phyloP scores from a whole-genome alignment of 2,329 filamentous ascomycete genomes.

The Aspergillus cejpii region DNA sequence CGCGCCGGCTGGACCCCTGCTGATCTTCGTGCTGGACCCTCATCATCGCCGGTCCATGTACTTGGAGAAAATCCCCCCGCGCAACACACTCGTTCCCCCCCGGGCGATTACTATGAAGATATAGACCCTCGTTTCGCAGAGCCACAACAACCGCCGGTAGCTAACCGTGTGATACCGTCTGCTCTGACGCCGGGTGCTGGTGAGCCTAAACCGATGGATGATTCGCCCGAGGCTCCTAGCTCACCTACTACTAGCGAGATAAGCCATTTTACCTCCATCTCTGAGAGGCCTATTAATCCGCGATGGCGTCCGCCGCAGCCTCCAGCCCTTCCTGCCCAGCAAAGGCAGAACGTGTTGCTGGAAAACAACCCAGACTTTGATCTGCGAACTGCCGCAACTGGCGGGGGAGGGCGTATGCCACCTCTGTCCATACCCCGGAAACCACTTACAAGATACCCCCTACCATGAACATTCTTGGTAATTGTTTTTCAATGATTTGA shows the following conservation, averaged over 20 bases:
- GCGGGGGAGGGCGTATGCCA: conserved; percentile 23
- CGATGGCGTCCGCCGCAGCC: conserved; percentile 58
- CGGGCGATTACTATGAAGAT: conserved; percentile 75
- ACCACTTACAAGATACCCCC: conserved; percentile 20
- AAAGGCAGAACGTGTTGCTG: conserved; percentile 65
- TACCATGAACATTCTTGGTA: conserved; percentile 14
- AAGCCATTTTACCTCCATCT: conserved; percentile 84
- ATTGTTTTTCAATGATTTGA: background rate
- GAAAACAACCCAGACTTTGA: conserved; percentile 81
- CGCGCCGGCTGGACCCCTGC: conserved; percentile 37
- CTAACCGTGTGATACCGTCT: conserved; percentile 27
- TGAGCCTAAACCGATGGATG: conserved; percentile 40
- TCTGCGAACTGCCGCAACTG: conserved; percentile 45
- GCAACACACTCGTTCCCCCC: conserved; percentile 30
- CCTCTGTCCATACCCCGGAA: conserved; percentile 16
- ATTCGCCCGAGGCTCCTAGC: conserved; percentile 56
- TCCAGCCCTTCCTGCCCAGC: conserved; percentile 37
- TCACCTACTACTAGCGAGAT: conserved; percentile 72
- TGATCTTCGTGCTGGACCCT: conserved; percentile 10
- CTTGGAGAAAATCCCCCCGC: conserved; percentile 19
- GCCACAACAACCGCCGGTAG: conserved; percentile 25
- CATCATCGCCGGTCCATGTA: conserved; percentile 17
- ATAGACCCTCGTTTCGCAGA: conserved; percentile 76
- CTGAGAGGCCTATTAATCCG: conserved; percentile 80
- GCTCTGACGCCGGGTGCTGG: conserved; percentile 37